phyloP scores from a whole-genome alignment of 495 filamentous ascomycete genomes.

The Lineolata rhizophorae region DNA sequence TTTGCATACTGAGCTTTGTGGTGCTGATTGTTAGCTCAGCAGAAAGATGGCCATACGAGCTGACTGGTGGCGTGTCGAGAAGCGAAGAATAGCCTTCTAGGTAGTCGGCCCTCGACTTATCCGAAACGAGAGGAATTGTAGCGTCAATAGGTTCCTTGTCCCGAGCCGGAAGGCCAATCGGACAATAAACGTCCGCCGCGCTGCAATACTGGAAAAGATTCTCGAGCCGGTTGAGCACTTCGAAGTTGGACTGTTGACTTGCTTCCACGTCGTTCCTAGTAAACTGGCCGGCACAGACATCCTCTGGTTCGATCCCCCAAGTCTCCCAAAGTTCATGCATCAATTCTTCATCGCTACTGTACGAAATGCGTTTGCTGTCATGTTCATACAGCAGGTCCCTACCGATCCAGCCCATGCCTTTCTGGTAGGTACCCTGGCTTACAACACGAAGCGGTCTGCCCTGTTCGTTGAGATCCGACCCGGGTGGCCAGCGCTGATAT shows the following conservation, averaged over 20 bases:
- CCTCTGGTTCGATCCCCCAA: conserved; percentile 29
- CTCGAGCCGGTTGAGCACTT: conserved; percentile 3
- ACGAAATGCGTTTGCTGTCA: conserved; percentile 2
- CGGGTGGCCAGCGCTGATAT: conserved; percentile 48
- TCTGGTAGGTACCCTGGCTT: conserved; percentile 57
- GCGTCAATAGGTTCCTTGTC: conserved; percentile 17
- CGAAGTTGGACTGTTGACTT: not conserved
- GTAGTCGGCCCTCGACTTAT: not conserved
- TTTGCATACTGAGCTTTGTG: too few species aligned
- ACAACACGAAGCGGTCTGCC: conserved; percentile 52
- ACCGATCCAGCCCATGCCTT: conserved; percentile 56
- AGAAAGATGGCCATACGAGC: too few species aligned
- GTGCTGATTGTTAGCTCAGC: too few species aligned
- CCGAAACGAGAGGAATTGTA: conserved; percentile 2
- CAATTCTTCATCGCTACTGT: conserved; percentile 27
- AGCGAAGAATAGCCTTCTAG: too few species aligned
- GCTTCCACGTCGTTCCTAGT: not conserved
- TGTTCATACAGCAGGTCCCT: conserved; percentile 18
- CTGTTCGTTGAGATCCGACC: conserved; percentile 40
- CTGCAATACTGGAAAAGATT: conserved; percentile 11
- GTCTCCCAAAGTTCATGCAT: conserved; percentile 29
- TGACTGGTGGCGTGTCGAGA: too few species aligned
- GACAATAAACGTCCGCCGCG: conserved; percentile 16
- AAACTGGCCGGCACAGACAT: conserved; percentile 1
- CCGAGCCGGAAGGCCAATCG: conserved; percentile 17